phyloP scores from a whole-genome alignment of 805 yeast species.

The Barnettozyma botsteinii region DNA sequence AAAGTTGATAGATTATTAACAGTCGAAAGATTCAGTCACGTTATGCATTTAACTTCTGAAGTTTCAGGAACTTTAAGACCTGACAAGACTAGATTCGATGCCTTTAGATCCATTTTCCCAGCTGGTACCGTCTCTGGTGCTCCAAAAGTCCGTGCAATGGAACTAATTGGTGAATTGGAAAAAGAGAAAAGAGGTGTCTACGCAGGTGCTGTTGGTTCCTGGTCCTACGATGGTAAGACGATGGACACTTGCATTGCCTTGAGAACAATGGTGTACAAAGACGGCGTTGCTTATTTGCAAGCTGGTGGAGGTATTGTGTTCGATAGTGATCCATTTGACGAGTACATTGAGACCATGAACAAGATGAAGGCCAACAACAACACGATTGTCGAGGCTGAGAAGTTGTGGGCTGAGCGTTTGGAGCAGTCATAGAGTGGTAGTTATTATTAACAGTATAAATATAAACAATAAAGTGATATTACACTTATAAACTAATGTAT shows the following conservation, averaged over 20 bases:
- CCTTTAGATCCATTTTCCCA: slow-evolving; percentile 95
- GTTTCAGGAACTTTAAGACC: slow-evolving; percentile 85
- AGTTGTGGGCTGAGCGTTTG: slow-evolving; percentile 45
- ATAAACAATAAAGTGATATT: no score
- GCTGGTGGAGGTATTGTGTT: slow-evolving; percentile 99
- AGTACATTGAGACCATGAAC: slow-evolving; percentile 93
- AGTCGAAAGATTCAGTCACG: slow-evolving; percentile 93
- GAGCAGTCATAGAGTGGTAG: slow-evolving; percentile 8
- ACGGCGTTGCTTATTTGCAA: slow-evolving; percentile 86
- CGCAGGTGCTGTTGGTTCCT: slow-evolving; percentile 98
- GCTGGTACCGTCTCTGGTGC: slow-evolving; percentile 99
- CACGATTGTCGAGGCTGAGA: slow-evolving; percentile 90
- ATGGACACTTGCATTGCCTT: slow-evolving; percentile 98
- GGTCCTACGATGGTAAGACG: slow-evolving; percentile 91
- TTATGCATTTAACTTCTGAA: slow-evolving; percentile 92
- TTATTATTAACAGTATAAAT: background rate
- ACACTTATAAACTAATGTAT: no score
- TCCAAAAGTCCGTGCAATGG: slow-evolving; percentile 97
- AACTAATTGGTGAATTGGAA: slow-evolving; percentile 83
- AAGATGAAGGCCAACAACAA: slow-evolving; percentile 91
- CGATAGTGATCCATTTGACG: slow-evolving; percentile 93
- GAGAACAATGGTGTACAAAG: slow-evolving; percentile 93
- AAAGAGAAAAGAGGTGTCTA: slow-evolving; percentile 92
- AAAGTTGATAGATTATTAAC: slow-evolving; percentile 83
- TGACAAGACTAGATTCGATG: slow-evolving; percentile 89